Evolutionary conservation across 2,329 filamentous ascomycete species (phyloP), one percentile per base, ranked within the genome.

Genomic region (Ceratocystiopsis sp.): DNA sequence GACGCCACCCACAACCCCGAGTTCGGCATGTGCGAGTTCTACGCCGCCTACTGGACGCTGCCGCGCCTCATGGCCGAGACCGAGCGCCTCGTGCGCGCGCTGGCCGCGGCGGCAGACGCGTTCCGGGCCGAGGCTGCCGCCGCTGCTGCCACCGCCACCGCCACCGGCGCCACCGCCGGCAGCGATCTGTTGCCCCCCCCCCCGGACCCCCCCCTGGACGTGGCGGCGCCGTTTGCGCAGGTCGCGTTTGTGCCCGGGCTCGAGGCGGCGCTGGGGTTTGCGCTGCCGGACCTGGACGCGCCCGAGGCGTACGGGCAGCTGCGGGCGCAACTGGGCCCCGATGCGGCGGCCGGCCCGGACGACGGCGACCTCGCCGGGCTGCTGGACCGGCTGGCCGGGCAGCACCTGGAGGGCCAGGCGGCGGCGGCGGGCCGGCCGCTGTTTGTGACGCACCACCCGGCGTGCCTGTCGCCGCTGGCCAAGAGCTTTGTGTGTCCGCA

Each of bases 21-120:
- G 57, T 98, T 96, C 62, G 91, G 84, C 38, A 96, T 84, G 47
- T 96, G 89, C 66, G 91, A 98, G 62, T 96, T 94, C 62, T 98
- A 98, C 61, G 79, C 82, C 48, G 80, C 87, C 3, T 93, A 87
- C 54, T 77, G 80, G 47, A 82, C 80, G 49, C 69, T 95, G 0
- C 65, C 77, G 34, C 74, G 83, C 37, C 65, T 96, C 41, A 86
- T 93, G 55, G 57, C 60, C 17, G 74, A 78, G 56, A 96, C 89
- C 1, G 82, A 91, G 57, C 64, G 69, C 14, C 61, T 96, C 40
- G 61, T 95, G 32, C 53, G 59, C 36, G 65, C 71, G 38, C 54
- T 74, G 33, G 54, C 57, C 10, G 59, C 63, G 6, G 75, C 69
- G 42, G 54, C 62, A 3, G 25, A 68, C 42, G 54, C 61, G 7